Evolutionary conservation across 2,329 filamentous ascomycete genomes (phyloP), one percentile per base, ranked within the genome.

Genomic region (Colletotrichum lini): DNA sequence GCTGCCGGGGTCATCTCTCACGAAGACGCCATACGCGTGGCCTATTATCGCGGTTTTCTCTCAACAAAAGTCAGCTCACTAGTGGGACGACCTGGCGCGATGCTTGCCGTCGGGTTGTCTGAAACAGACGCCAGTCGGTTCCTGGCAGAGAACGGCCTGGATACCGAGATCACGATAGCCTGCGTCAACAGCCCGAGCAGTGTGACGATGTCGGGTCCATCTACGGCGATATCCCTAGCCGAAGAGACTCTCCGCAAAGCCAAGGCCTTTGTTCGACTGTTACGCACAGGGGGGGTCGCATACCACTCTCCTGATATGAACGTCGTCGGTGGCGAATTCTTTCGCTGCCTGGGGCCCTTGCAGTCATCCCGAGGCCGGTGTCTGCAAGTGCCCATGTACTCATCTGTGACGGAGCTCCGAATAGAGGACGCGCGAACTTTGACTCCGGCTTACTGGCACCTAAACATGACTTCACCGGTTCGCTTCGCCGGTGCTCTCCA

Each of bases 141-240:
- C 16, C 42, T 62, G 9, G 15, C 18, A 23, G 42, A 66, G n/a
- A 6, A 35, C 7, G 15, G 44, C 8, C 40, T 75, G 1, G 40
- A 61, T 16, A 52, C 64, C 2, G 77, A 80, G 21, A 78, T 82
- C 71, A 50, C 58, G 13, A 61, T 67, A 12, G 61, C 71, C 18
- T 87, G 87, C 74, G 82, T 85, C 74, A 90, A 90, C 79, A 87
- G 85, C 38, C 86, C 87, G 0, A 78, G 79, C 0, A 88, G 83
- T 21, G 76, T 86, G 8, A 89, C 88, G 0, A 80, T 88, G 0
- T 88, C 87, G 0, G 87, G 87, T 10, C 83, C 86, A 50, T 80
- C 82, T 38, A 74, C 76, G 0, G 80, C 82, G 35, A 75, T 77
- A 0, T 82, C 81, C 3, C 78, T 89, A 3, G 81, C 84, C 9